phyloP scores from a whole-genome alignment of 768 basidiomycete species.

The Lactarius indigo region DNA sequence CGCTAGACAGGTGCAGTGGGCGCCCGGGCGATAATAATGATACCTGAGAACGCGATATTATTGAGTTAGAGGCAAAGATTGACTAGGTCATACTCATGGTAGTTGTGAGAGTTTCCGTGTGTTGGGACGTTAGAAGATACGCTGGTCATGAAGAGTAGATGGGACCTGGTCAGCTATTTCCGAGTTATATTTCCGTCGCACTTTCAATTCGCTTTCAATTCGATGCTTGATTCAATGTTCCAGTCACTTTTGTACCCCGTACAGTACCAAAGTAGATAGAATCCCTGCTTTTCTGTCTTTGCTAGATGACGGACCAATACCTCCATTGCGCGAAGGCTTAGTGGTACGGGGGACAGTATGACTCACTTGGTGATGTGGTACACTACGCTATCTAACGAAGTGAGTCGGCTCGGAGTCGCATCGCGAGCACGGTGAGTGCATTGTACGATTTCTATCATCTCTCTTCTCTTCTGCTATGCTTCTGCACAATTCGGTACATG shows the following conservation, averaged over 20 bases:
- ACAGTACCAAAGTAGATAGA: no score
- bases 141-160: slow-evolving; percentile 13
- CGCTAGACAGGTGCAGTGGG: slow-evolving; percentile 57
- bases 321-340: no score
- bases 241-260: no score
- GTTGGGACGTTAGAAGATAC: slow-evolving; percentile 19
- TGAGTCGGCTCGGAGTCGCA: background rate
- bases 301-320: no score
- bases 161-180: no score
- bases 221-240: no score
- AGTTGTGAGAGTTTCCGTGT: slow-evolving; percentile 27
- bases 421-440: background rate
- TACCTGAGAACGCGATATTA: slow-evolving; percentile 1
- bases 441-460: background rate
- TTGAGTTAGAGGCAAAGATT: background rate
- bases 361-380: no score
- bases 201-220: no score
- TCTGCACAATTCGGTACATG: background rate
- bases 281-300: no score
- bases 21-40: slow-evolving; percentile 14
- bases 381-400: background rate
- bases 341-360: no score
- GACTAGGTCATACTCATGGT: slow-evolving; percentile 15
- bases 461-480: background rate
- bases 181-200: no score